Evolutionary conservation across 192 early-diverging fungal genomes (phyloP), one percentile per base, ranked within the genome.

Genomic region (Coemansia sp.): DNA sequence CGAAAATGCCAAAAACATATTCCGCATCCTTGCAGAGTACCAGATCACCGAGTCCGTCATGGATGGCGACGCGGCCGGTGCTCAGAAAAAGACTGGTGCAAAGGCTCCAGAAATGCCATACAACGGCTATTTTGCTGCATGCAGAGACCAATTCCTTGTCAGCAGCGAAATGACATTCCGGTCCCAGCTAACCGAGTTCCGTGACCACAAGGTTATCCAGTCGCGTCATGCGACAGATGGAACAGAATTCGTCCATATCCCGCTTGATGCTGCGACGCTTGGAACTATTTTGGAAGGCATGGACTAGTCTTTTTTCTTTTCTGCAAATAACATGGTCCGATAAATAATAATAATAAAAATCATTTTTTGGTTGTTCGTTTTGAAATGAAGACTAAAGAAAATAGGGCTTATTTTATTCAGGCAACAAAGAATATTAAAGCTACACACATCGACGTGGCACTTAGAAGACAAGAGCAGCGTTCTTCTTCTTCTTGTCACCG

Each of bases 401-500:
- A 57, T 12, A 29, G 1, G 31, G 31, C 31, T 57, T 28, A 28
- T 60, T 60, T 60, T 60, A 60, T 60, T 60, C 59, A 48, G 42
- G 32, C 30, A 32, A 36, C 25, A 36, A 30, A 48, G 38, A 60
- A 42, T 60, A 45, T 25, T 17, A 60, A 20, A 48, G 40, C 48
- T 56, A 70, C 50, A 70, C 16, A 45, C 42, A 20, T 31, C 38
- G 14, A 22, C 40, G 50, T 32, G 56, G 48, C 20, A 67, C 63
- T 91, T 91, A 93, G 91, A 94, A 94, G 64, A 86, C 83, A 65
- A 95, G 90, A 76, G 92, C 92, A 59, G 88, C 91, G 87, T 91
- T 72, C 86, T 88, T 89, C 81, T 87, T 88, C 90, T 96, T 99
- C 93, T 95, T 96, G 87, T 98, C 95, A 89, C 95, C 96, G 85